A percentile compares a stretch with the other conserved stretches of the same genome.
phyloP scores from a whole-genome alignment of 495 filamentous ascomycete species.

The Aspergillus heteromorphus region DNA sequence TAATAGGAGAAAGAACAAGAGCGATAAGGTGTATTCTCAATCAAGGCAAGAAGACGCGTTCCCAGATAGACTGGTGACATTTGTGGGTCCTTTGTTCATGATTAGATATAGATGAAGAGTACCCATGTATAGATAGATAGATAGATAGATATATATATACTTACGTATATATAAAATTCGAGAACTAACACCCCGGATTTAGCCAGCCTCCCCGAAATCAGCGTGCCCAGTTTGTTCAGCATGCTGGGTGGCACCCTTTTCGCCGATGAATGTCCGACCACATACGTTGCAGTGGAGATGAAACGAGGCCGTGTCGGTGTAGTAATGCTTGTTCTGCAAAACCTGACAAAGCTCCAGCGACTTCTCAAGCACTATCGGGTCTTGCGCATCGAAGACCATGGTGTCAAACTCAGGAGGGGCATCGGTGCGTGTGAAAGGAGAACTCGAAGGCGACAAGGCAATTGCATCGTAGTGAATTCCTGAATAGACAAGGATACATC shows the following conservation, averaged over 20 bases:
- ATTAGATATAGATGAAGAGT: no score
- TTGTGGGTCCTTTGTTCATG: background rate
- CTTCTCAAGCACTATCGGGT: slow-evolving; percentile 62
- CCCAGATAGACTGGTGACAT: background rate
- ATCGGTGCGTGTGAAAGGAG: slow-evolving; percentile 50
- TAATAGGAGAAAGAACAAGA: background rate
- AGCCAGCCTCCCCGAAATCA: slow-evolving; percentile 64
- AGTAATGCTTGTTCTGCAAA: slow-evolving; percentile 72
- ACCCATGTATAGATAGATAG: no score
- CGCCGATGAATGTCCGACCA: slow-evolving; percentile 65
- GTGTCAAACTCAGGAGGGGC: slow-evolving; percentile 67
- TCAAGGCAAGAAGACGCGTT: background rate
- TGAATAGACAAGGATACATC: slow-evolving; percentile 85
- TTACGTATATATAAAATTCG: background rate
- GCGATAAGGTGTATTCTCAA: background rate
- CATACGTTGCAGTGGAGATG: slow-evolving; percentile 76
- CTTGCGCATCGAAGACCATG: slow-evolving; percentile 66
- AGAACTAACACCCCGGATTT: no score
- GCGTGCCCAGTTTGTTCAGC: slow-evolving; percentile 61
- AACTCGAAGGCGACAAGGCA: slow-evolving; percentile 62
- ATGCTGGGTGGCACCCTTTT: slow-evolving; percentile 64
- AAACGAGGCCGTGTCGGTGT: slow-evolving; percentile 82
- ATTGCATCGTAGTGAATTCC: slow-evolving; percentile 97
- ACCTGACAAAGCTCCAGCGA: slow-evolving; percentile 69
- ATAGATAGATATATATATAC: no score